Evolutionary conservation across 352 stramenopile species (phyloP).

Genomic region (Phytophthora pistaciae): DNA sequence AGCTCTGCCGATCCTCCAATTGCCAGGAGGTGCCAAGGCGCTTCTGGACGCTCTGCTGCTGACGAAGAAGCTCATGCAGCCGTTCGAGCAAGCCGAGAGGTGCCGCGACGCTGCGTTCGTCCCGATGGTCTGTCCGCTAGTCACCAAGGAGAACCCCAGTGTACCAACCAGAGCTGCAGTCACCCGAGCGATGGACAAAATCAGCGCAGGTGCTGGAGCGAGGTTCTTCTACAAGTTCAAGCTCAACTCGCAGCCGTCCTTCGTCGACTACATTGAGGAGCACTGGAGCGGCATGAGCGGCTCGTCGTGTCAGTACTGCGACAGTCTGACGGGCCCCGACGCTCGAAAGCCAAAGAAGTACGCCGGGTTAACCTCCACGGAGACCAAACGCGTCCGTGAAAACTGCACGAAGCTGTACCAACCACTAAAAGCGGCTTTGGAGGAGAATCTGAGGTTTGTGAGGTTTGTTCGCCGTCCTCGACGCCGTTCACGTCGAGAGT

Average conservation of each 20-base stretch:
- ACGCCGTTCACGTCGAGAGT: constrained; percentile 16
- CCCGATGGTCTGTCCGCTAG: constrained; percentile 13
- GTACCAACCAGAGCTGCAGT: constrained; percentile 10
- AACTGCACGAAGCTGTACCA: constrained; percentile 22
- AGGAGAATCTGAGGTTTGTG: constrained; percentile 18
- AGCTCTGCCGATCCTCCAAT: constrained; percentile 18
- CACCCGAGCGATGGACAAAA: constrained; percentile 24
- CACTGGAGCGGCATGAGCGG: constrained; percentile 22
- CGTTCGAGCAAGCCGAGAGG: constrained; percentile 6
- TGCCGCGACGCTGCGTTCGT: constrained; percentile 5
- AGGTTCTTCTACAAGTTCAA: constrained; percentile 35
- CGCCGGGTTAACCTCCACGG: neutral
- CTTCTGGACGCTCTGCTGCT: constrained; percentile 16
- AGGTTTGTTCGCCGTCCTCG: constrained; percentile 24
- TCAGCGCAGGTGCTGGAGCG: constrained; percentile 16
- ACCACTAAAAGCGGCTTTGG: constrained; percentile 14
- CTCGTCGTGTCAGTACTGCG: constrained; percentile 25
- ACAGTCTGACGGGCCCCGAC: constrained; percentile 6
- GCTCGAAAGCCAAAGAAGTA: neutral
- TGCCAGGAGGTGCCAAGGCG: constrained; percentile 10
- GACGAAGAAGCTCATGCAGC: constrained; percentile 13
- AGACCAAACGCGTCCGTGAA: constrained; percentile 3
- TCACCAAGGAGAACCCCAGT: neutral
- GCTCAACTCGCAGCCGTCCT: constrained; percentile 10
- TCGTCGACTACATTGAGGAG: constrained; percentile 24